phyloP scores from a whole-genome alignment of 2,329 filamentous ascomycete genomes.

The Biscogniauxia sp. region DNA sequence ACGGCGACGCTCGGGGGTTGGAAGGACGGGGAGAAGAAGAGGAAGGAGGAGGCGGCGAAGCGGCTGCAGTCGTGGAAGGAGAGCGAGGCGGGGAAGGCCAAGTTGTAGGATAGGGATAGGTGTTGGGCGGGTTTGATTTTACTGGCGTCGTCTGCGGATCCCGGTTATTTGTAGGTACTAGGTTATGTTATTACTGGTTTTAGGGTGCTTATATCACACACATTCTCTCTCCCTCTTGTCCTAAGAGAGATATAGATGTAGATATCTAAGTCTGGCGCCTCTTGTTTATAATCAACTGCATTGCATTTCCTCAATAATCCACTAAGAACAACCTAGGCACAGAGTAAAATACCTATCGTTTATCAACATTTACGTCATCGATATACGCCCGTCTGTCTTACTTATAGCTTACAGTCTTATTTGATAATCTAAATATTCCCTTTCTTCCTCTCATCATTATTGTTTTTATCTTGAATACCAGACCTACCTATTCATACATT shows the following conservation, averaged over 20 bases:
- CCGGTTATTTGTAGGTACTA: neutral
- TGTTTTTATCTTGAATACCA: neutral
- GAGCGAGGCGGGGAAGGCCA: slow-evolving; percentile 39
- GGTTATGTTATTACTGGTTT: neutral
- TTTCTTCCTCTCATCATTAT: neutral
- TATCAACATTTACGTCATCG: neutral
- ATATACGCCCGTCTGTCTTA: neutral
- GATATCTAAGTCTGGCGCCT: too few relatives aligned
- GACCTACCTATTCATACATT: neutral
- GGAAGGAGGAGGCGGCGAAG: slow-evolving; percentile 45
- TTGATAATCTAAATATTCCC: too few relatives aligned
- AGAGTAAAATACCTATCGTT: neutral
- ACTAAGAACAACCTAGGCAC: too few relatives aligned
- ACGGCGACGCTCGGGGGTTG: slow-evolving; percentile 31
- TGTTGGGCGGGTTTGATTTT: neutral
- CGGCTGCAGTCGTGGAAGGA: slow-evolving; percentile 50
- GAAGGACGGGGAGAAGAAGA: slow-evolving; percentile 48
- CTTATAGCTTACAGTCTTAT: neutral
- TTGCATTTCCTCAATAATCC: too few relatives aligned
- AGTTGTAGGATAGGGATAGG: slow-evolving; percentile 31
- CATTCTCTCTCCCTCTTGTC: too few relatives aligned
- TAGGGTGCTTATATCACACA: too few relatives aligned
- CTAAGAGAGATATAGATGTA: too few relatives aligned
- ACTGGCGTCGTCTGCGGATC: neutral
- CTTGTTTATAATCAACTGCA: too few relatives aligned